phyloP scores from a whole-genome alignment of 2,329 filamentous ascomycete genomes.

The Curvularia sp. region DNA sequence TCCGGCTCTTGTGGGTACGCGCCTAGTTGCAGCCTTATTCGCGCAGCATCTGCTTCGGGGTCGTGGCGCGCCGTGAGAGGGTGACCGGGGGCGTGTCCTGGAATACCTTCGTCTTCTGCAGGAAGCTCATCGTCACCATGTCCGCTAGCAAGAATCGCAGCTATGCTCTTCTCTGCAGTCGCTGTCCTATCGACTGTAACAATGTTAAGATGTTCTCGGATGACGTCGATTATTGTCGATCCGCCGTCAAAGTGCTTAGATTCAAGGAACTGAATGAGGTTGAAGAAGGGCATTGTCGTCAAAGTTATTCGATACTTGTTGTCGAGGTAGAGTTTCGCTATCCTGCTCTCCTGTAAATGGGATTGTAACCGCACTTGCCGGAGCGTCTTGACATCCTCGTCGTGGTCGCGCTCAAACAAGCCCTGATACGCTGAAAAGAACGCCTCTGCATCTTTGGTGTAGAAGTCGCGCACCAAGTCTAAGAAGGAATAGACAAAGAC shows the following conservation, averaged over 20 bases:
- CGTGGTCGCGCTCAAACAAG: constrained; percentile 77
- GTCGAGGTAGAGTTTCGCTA: constrained; percentile 80
- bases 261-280: constrained; percentile 87
- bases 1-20: constrained; percentile 84
- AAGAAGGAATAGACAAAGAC: constrained; percentile 93
- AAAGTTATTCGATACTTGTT: constrained; percentile 91
- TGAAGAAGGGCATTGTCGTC: constrained; percentile 83
- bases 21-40: constrained; percentile 73
- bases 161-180: constrained; percentile 65
- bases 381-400: constrained; percentile 80
- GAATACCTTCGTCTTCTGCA: constrained; percentile 72
- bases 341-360: constrained; percentile 77
- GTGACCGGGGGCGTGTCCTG: constrained; percentile 70
- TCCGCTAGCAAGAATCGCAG: constrained; percentile 64
- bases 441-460: constrained; percentile 72
- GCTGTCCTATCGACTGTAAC: constrained; percentile 64
- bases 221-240: constrained; percentile 75
- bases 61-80: constrained; percentile 67
- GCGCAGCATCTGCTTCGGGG: constrained; percentile 61
- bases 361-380: constrained; percentile 75
- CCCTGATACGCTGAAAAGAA: constrained; percentile 75
- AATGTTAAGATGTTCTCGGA: constrained; percentile 68
- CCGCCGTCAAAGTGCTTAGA: constrained; percentile 84
- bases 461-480: constrained; percentile 75
- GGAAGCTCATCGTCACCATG: constrained; percentile 64